These are phyloP conservation scores for Onygenales sp. DNA, from an alignment of 2,329 filamentous ascomycete species.

Conservation along the genomic window DNA sequence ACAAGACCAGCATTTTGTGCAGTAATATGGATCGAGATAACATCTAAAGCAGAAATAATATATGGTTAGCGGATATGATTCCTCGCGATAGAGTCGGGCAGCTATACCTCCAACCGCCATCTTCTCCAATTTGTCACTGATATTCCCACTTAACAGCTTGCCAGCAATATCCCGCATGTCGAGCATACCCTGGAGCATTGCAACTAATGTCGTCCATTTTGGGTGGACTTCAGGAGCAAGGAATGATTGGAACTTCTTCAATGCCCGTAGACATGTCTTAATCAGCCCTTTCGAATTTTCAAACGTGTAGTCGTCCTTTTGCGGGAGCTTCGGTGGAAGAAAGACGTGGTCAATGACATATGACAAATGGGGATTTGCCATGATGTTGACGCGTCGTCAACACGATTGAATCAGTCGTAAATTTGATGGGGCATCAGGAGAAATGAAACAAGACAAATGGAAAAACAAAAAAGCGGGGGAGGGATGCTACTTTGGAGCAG, in stretches of 20 bases:
- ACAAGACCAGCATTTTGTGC: constrained; percentile 41
- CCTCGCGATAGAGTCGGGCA: neutral
- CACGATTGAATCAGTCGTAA: neutral
- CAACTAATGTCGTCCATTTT: constrained; percentile 2
- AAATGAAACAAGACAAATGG: no score
- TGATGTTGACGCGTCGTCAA: neutral
- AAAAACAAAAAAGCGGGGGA: no score
- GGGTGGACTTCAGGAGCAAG: constrained; percentile 1
- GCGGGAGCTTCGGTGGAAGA: constrained; percentile 39
- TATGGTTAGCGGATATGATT: neutral
- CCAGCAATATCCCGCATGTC: constrained; percentile 1
- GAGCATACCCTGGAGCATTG: constrained; percentile 10
- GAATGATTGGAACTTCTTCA: constrained; percentile 13
- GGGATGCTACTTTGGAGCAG: no score
- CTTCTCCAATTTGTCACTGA: constrained; percentile 4
- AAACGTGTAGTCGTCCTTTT: constrained; percentile 23
- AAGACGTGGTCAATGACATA: constrained; percentile 40
- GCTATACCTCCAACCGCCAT: constrained; percentile 5
- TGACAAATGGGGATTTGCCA: neutral
- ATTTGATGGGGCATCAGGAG: neutral
- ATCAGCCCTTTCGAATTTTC: constrained; percentile 18
- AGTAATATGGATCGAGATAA: constrained; percentile 32
- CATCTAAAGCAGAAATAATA: constrained; percentile 13
- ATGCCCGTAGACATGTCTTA: constrained; percentile 11
- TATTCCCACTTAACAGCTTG: constrained; percentile 1